phyloP scores from a whole-genome alignment of 139 green algal species.

The Chlorella sorokiniana region DNA sequence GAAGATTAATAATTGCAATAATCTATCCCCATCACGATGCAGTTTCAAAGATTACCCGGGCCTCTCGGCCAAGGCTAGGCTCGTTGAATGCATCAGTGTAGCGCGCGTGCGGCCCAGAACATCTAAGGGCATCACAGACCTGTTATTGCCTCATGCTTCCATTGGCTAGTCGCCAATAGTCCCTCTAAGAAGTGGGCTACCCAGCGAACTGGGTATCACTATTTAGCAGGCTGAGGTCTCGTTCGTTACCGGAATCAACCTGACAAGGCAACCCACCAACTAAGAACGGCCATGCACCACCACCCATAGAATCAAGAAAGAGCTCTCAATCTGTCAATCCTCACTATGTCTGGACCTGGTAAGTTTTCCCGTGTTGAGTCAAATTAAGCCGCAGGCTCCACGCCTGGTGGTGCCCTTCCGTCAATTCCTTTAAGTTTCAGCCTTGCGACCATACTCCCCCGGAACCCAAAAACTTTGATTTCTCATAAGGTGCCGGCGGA shows the following conservation, averaged over 20 bases:
- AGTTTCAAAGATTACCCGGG: too few relatives aligned
- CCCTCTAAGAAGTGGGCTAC: too few relatives aligned
- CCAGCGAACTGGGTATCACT: slow-evolving; percentile 79
- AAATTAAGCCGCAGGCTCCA: too few relatives aligned
- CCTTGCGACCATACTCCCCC: too few relatives aligned
- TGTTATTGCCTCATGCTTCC: slow-evolving; percentile 99
- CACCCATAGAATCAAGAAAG: too few relatives aligned
- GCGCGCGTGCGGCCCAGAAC: slow-evolving; percentile 98
- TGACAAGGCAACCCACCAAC: slow-evolving; percentile 96
- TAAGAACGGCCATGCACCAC: too few relatives aligned
- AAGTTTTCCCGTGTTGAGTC: too few relatives aligned
- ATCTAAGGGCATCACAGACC: slow-evolving; percentile 99
- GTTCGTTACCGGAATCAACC: slow-evolving; percentile 98
- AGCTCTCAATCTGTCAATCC: too few relatives aligned
- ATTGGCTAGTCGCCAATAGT: slow-evolving; percentile 93
- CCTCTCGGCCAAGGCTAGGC: slow-evolving; percentile 90
- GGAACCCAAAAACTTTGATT: too few relatives aligned
- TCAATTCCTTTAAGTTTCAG: too few relatives aligned
- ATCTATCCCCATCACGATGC: slow-evolving; percentile 97
- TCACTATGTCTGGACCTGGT: too few relatives aligned
- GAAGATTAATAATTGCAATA: slow-evolving; percentile 98
- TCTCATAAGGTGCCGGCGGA: slow-evolving; percentile 96
- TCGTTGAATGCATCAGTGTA: slow-evolving; percentile 98
- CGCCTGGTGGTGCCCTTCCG: too few relatives aligned
- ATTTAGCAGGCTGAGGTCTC: slow-evolving; percentile 98